phyloP scores from a whole-genome alignment of 139 green algal species.

The Micractinium conductrix region DNA sequence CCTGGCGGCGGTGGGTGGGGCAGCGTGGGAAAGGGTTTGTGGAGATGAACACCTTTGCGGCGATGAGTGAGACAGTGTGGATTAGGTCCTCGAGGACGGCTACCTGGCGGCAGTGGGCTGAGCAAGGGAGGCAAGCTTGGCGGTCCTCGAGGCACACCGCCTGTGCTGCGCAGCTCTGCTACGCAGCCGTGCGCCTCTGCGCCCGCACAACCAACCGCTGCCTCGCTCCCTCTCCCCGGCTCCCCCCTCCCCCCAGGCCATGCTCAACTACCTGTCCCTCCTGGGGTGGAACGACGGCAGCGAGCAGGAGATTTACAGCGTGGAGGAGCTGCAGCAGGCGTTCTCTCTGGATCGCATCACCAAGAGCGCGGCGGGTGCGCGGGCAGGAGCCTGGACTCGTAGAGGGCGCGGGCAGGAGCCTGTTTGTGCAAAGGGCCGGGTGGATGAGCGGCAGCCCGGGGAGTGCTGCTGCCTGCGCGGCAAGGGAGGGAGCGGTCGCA shows the following conservation, averaged over 20 bases:
- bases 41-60: background rate
- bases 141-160: too few species aligned
- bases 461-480: background rate
- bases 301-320: conserved; percentile 94
- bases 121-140: too few species aligned
- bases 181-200: background rate
- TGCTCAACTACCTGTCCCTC: conserved; percentile 97
- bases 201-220: too few species aligned
- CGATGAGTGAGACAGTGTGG: background rate
- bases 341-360: conserved; percentile 96
- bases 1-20: conserved; percentile 62
- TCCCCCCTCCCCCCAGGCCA: conserved; percentile 59
- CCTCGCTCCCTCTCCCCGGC: background rate
- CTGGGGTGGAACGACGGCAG: conserved; percentile 99
- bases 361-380: conserved; percentile 75
- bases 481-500: too few species aligned
- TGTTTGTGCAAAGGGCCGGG: background rate
- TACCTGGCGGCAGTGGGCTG: background rate
- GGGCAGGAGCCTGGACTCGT: background rate
- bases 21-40: background rate
- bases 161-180: too few species aligned
- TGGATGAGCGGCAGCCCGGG: too few species aligned
- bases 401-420: background rate
- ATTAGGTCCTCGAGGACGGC: background rate
- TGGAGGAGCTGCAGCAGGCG: conserved; percentile 55